Evolutionary conservation across 1,284 basidiomycete species (phyloP), one percentile per base, ranked within the genome.

Genomic region (Marasmius fiardii): DNA sequence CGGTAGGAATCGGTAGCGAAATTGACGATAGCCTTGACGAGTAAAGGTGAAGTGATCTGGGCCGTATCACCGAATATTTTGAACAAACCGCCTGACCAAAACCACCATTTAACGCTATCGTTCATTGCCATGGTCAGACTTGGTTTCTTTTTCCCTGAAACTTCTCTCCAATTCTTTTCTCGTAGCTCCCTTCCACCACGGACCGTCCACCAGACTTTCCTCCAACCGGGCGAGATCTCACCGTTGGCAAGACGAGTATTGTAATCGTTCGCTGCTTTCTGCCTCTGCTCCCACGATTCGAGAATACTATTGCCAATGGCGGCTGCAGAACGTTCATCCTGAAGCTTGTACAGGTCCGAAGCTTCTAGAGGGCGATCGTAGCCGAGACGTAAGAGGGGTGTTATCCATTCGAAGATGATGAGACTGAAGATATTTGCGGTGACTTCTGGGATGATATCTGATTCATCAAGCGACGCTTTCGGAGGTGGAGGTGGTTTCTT

Each of bases 281-380:
- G 72, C 4, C 91, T 80, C 14, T 74, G 70, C 39, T 87, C 82
- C 68, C 89, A 95, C 1, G 87, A 86, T 1, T 69, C 70, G 23
- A 79, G 71, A 31, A 97, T 88, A 39, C 74, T 74, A 5, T 81
- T 73, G 1, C 90, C 86, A 47, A 94, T 81, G 14, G 74, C 63
- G 2, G 76, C 74, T 0, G 88, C 76, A 3, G 79, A 74, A 20
- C 81, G 81, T 14, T 85, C 74, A 48, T 84, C 79, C 58, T 87
- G 85, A 44, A 95, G 82, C 67, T 84, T 88, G 79, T 89, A 95
- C n/a, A 96, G 75, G 70, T 97, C 94, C 0, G 86, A 74, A 0
- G 87, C 83, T 67, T 94, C 88, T 4, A 96, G 78, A 1, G 93
- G 88, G 4, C 93, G 81, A 14, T 84, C 80, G 67, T 90, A 92